Evolutionary conservation across 2,329 filamentous ascomycete species (phyloP).

Genomic region (Penicillium sp.): DNA sequence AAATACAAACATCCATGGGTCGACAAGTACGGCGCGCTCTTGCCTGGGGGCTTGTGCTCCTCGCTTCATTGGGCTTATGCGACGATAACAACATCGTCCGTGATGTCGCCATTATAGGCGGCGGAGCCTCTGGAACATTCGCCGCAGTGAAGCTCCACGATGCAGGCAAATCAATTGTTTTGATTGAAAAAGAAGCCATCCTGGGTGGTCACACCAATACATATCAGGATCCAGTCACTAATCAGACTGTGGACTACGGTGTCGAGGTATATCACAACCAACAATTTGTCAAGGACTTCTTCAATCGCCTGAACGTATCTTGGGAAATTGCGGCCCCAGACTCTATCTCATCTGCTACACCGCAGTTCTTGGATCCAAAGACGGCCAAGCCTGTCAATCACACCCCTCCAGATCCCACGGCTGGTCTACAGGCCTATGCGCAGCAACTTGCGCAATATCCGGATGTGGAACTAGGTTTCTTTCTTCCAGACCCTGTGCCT

Average conservation of each 20-base stretch:
- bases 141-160: slow-evolving; percentile 26
- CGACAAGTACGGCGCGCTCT: not conserved
- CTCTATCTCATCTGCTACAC: slow-evolving; percentile 13
- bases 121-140: slow-evolving; percentile 12
- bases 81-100: slow-evolving; percentile 14
- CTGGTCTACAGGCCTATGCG: slow-evolving; percentile 20
- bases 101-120: slow-evolving; percentile 17
- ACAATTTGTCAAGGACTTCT: slow-evolving; percentile 30
- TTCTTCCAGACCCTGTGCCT: slow-evolving; percentile 46
- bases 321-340: not conserved
- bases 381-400: slow-evolving; percentile 29
- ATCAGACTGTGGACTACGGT: slow-evolving; percentile 33
- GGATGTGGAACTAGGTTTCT: slow-evolving; percentile 19
- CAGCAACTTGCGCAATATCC: slow-evolving; percentile 28
- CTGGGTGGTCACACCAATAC: slow-evolving; percentile 39
- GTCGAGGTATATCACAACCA: slow-evolving; percentile 34
- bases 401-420: slow-evolving; percentile 3
- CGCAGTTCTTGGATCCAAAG: slow-evolving; percentile 23
- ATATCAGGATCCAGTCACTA: slow-evolving; percentile 29
- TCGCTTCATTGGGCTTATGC: slow-evolving; percentile 13
- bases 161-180: slow-evolving; percentile 30
- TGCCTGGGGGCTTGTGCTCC: not conserved
- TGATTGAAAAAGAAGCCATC: slow-evolving; percentile 36
- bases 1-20: not conserved
- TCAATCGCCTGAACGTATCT: slow-evolving; percentile 30